Evolutionary conservation across 75 land plant genomes (phyloP).

Genomic region (Cryptomeria japonica): DNA sequence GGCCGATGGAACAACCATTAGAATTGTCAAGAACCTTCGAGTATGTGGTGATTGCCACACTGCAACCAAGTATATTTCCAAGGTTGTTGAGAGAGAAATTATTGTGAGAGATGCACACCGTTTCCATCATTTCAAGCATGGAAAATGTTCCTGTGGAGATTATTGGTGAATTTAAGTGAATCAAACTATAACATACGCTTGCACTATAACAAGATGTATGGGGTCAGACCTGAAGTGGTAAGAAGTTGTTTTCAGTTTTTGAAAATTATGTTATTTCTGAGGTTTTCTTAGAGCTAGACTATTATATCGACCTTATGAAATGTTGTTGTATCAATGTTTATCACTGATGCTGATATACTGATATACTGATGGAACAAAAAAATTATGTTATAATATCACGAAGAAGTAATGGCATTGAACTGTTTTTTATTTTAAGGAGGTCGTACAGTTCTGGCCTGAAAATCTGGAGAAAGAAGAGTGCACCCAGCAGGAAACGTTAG

Average conservation of each 20-base stretch:
- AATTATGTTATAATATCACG: neutral
- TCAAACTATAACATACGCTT: neutral
- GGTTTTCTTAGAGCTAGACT: neutral
- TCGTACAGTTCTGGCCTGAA: neutral
- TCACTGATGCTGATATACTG: neutral
- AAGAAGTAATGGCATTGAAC: neutral
- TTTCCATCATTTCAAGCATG: slow-evolving; percentile 7
- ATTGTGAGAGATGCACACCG: neutral
- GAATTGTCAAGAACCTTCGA: slow-evolving; percentile 2
- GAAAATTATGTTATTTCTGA: neutral
- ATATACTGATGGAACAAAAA: neutral
- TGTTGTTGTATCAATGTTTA: neutral
- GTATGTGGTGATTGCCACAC: slow-evolving; percentile 9
- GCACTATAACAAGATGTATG: neutral
- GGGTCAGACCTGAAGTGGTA: neutral
- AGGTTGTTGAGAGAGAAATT: neutral
- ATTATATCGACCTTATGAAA: neutral
- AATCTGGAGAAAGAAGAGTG: neutral
- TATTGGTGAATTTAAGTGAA: slow-evolving; percentile 3
- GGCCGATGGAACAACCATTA: neutral
- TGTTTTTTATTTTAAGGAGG: neutral
- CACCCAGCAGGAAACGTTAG: neutral
- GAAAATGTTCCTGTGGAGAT: slow-evolving; percentile 1
- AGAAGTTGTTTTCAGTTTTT: neutral
- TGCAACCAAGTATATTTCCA: slow-evolving; percentile 4